A percentile compares a stretch with the other conserved stretches of the same genome.
Evolutionary conservation across 2,329 filamentous ascomycete species (phyloP).

Genomic region (Fusarium sp.): DNA sequence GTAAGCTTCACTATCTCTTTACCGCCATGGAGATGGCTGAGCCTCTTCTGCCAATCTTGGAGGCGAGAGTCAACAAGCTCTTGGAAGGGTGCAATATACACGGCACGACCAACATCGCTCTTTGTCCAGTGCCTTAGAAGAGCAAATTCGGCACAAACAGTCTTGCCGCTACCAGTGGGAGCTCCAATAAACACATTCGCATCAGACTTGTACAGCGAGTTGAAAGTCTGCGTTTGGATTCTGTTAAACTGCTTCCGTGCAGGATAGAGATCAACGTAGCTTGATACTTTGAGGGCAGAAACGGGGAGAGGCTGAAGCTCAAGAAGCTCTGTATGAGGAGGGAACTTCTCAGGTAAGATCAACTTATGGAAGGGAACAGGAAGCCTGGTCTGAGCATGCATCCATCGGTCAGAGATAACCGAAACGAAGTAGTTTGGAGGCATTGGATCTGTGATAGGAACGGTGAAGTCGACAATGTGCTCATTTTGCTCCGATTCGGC

Average conservation of each 20-base stretch:
- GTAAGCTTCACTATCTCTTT: conserved; percentile 94
- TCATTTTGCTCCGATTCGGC: conserved; percentile 87
- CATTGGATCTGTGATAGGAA: conserved; percentile 96
- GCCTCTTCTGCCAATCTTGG: conserved; percentile 85
- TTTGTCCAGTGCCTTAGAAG: conserved; percentile 85
- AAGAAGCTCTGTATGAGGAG: conserved; percentile 89
- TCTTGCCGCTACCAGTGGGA: conserved; percentile 96
- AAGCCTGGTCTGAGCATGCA: conserved; percentile 95
- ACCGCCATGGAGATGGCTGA: conserved; percentile 78
- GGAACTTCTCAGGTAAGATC: conserved; percentile 93
- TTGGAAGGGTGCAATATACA: conserved; percentile 95
- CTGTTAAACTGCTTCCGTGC: conserved; percentile 93
- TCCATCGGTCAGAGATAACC: conserved; percentile 94
- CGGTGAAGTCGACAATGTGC: conserved; percentile 94
- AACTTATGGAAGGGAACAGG: conserved; percentile 96
- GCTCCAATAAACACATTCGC: conserved; percentile 94
- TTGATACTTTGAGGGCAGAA: conserved; percentile 85
- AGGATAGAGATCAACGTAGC: conserved; percentile 84
- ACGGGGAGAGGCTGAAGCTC: conserved; percentile 93
- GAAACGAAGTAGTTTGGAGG: conserved; percentile 99
- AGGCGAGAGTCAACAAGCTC: conserved; percentile 86
- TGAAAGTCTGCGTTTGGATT: conserved; percentile 97
- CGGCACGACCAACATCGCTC: conserved; percentile 72
- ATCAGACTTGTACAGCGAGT: conserved; percentile 88
- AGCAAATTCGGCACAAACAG: conserved; percentile 94